Conservation (phyloP, 768 basidiomycete species). For the Pleurotus sapidus region DNA sequence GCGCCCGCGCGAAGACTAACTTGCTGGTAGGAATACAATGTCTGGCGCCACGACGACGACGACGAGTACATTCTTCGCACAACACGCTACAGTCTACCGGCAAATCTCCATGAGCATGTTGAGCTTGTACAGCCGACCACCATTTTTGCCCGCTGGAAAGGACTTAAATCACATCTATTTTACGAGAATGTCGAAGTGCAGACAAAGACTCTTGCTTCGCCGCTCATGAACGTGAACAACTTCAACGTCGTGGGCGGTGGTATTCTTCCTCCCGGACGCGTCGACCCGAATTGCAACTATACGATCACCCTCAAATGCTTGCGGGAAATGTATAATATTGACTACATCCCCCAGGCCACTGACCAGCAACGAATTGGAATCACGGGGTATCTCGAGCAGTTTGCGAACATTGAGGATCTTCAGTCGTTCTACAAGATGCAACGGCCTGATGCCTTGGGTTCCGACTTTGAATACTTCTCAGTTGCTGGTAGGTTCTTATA, state of each 20-base stretch:
- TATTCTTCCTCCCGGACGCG: slow-evolving; percentile 26
- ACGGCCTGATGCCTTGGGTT: slow-evolving; percentile 42
- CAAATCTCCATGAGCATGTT: slow-evolving; percentile 53
- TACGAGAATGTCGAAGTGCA: slow-evolving; percentile 18
- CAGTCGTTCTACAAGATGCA: slow-evolving; percentile 48
- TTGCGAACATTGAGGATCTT: slow-evolving; percentile 52
- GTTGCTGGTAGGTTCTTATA: slow-evolving; percentile 46
- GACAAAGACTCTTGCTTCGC: slow-evolving; percentile 5
- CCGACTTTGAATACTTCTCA: slow-evolving; percentile 50
- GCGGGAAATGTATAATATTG: slow-evolving; percentile 53
- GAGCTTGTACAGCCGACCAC: slow-evolving; percentile 75
- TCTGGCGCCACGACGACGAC: slow-evolving; percentile 51
- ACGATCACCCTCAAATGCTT: slow-evolving; percentile 53
- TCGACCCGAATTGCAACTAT: slow-evolving; percentile 46
- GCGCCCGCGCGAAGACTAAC: not conserved
- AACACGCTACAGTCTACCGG: slow-evolving; percentile 66
- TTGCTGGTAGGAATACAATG: slow-evolving; percentile 49
- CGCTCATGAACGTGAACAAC: slow-evolving; percentile 3
- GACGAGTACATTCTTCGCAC: slow-evolving; percentile 62
- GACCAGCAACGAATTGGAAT: slow-evolving; percentile 51
- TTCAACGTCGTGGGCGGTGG: slow-evolving; percentile 10
- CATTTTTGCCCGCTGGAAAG: slow-evolving; percentile 51
- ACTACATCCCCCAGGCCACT: slow-evolving; percentile 38
- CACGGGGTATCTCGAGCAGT: slow-evolving; percentile 52
- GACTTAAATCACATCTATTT: slow-evolving; percentile 38